A percentile compares a stretch with the other conserved stretches of the same genome.
Evolutionary conservation across 345 rosid genomes (phyloP).

Genomic region (Gynandropsis gynandra): DNA sequence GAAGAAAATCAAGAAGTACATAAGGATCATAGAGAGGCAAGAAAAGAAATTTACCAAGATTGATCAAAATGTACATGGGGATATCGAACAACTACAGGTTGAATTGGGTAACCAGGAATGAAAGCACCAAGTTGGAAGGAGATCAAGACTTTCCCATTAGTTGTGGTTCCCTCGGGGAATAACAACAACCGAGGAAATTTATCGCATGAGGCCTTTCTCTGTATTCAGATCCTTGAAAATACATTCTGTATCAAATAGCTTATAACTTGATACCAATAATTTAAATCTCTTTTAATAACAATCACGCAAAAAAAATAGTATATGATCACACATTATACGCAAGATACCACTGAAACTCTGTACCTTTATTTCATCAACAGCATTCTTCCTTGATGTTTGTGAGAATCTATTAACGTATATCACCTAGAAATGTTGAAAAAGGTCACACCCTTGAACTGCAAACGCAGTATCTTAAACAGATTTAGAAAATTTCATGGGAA

Average conservation of each 20-base stretch:
- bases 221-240: conserved; percentile 92
- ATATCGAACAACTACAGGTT: conserved; percentile 86
- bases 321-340: too few species aligned
- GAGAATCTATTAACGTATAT: conserved; percentile 94
- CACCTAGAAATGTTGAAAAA: conserved; percentile 44
- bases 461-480: not conserved
- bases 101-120: conserved; percentile 74
- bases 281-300: conserved; percentile 23
- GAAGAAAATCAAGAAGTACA: conserved; percentile 4
- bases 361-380: conserved; percentile 93
- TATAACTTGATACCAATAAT: conserved; percentile 46
- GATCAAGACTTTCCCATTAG: conserved; percentile 73
- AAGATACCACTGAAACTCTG: conserved; percentile 32
- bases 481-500: not conserved
- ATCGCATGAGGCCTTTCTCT: conserved; percentile 90
- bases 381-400: conserved; percentile 76
- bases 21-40: conserved; percentile 4
- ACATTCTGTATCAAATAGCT: conserved; percentile 95
- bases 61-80: conserved; percentile 98
- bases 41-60: conserved; percentile 59
- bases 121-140: conserved; percentile 98
- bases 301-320: not conserved
- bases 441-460: not conserved
- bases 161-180: conserved; percentile 98
- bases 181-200: conserved; percentile 75